Evolutionary conservation across 331 rosid genomes (phyloP).

Genomic region (Ulmus americana): DNA sequence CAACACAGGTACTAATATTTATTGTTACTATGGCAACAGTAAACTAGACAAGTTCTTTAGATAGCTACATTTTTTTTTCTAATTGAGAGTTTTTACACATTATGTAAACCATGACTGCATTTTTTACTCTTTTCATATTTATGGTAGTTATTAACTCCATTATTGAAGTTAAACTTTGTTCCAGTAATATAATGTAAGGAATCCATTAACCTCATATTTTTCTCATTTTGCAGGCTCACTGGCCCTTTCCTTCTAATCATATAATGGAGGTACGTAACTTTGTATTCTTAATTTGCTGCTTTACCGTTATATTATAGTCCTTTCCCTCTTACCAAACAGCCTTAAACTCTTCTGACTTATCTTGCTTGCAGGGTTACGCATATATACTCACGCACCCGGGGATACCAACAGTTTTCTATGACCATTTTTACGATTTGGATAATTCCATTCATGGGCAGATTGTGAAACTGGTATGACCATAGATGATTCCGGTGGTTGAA

Average conservation of each 20-base stretch:
- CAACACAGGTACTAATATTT: conserved; percentile 59
- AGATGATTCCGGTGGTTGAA: not conserved
- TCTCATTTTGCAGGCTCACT: conserved; percentile 71
- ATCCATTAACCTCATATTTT: conserved; percentile 16
- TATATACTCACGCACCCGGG: conserved; percentile 91
- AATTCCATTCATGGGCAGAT: conserved; percentile 59
- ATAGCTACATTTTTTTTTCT: too few relatives aligned
- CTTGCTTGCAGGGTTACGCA: conserved; percentile 66
- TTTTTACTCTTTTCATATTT: not conserved
- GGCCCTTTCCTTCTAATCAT: conserved; percentile 79
- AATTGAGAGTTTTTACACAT: not conserved
- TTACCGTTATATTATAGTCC: not conserved
- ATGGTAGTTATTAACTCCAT: not conserved
- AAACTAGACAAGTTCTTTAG: not conserved
- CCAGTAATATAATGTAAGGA: conserved; percentile 8
- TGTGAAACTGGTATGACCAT: conserved; percentile 58
- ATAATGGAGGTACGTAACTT: conserved; percentile 64
- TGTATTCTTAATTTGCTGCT: not conserved
- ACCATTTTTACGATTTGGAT: conserved; percentile 73
- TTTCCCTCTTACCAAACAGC: not conserved
- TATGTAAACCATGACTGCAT: too few relatives aligned
- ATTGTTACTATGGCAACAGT: not conserved
- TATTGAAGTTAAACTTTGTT: conserved; percentile 16
- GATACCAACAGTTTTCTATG: conserved; percentile 81
- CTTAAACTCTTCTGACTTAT: not conserved